Evolutionary conservation across 192 early-diverging fungal genomes (phyloP), one percentile per base, ranked within the genome.

Genomic region (Coemansia sp.): DNA sequence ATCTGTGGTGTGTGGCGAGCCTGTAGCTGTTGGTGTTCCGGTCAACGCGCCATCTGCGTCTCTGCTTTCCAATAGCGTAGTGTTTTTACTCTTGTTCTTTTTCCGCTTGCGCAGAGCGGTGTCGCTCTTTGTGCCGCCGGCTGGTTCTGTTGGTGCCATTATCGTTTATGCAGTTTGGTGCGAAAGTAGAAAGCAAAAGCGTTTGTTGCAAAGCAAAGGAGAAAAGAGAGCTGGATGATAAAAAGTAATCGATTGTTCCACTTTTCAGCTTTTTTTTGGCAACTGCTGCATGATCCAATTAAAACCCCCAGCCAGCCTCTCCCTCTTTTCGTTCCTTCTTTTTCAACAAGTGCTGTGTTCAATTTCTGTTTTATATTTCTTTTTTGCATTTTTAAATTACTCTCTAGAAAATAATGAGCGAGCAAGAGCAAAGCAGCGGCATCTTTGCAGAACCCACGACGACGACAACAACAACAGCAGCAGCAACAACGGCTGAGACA

Each of bases 1-100:
- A 16, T 43, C 40, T 43, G 40, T 52, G 23, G 16, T 30, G 23
- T 25, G 70, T 31, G 77, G 71, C 4, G 77, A 70, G 25, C 56
- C 68, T 37, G 60, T 63, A 35, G 56, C 70, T 4, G 75, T 78
- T 7, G 67, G 67, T 23, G 61, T 70, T 21, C 51, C 55, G 8
- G 71, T 49, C 16, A 51, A 26, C 25, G 16, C 55, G 9, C 33
- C 55, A 8, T 34, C 29, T 25, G 16, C 43, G 16, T 20, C 25
- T 7, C 25, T 51, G 23, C 23, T 51, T 10, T 51, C 40, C 4
- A 13, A 16, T 5, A 43, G 40, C 40, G 34, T 42, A 18, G 3
- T 31, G 28, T 34, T 49, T 8, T 46, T 67, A 8, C 13, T 51
- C 31, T 60, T 51, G 48, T 13, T 26, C 48, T 35, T 35, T 9